Base-by-base conservation (phyloP, 768 basidiomycete species). In the Ephemerocybe angulata region DNA sequence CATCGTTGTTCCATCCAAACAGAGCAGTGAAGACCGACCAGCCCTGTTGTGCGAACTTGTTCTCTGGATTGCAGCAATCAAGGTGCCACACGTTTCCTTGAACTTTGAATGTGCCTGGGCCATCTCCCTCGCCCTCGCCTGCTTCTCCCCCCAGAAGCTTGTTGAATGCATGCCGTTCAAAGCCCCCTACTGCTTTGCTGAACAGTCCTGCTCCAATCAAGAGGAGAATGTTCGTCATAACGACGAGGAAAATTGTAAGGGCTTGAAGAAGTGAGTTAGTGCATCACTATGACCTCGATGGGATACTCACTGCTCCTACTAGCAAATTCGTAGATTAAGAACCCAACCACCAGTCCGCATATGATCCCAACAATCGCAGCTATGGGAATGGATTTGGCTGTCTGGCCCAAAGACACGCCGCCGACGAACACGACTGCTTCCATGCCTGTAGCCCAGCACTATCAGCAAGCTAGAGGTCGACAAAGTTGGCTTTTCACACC, bases 121-220 rank as follows among this genome's bases (percentile, higher is more conserved):
- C 96, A 25, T 82, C 78, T 19, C 87, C 87, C 3, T 69, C 73
- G 0, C 79, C 57, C 55, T 88, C 87, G 62, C 88, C 90, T 3
- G 84, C 83, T 54, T 90, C 83, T 0, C 73, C 75, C 8, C 95
- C 93, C 22, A 96, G 83, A 12, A 90, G 70, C 0, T 65, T 60
- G 60, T 85, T 82, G 74, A 83, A 95, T 8, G 72, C 72, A 63
- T 94, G 75, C 62, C 73, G 69, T 67, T 98, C 72, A 74, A 93
- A 93, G 30, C 80, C 72, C 61, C 85, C 84, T 21, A 92, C 76
- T 3, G 86, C 78, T 70, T 83, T 89, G 61, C 86, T 88, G 75
- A 96, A 93, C 25, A 99, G 81, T 15, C 96, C 96, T 0, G 96
- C 87, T 25, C 96, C 96, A 69, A 99, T 92, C 63, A 98, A 84